Base-by-base conservation (phyloP, 1,284 basidiomycete genomes). In the Cryptococcus sp. region DNA sequence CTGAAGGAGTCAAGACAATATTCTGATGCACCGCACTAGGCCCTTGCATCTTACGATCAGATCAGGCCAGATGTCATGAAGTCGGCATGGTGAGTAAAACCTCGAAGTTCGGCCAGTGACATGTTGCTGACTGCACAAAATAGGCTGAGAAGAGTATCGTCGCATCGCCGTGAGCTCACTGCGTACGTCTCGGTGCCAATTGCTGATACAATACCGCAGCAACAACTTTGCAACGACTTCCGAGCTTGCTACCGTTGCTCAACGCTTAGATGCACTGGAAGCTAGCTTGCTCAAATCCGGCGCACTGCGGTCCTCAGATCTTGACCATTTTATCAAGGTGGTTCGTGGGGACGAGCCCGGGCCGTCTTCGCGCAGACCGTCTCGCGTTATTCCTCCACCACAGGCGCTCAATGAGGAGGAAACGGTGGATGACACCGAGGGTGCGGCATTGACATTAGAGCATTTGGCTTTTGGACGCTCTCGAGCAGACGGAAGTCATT, bases 401-500 rank as follows among this genome's bases (percentile, higher is more conserved):
- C 50, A 52, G 20, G 46, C 47, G 3, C 20, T 56, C 17, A 20
- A 29, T 17, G 54, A 59, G 37, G 57, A 55, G 20, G 48, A 72
- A 25, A 58, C 61, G 15, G 72, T 75, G 25, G 73, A 76, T 45
- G 78, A 78, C 57, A 79, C 78, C 0, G 78, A 80, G 57, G 78
- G 75, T 19, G 78, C 78, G 0, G 78, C 78, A 3, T 62, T 78
- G 20, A 79, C 76, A 0, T 66, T 79, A 6, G 78, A 79, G 52
- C 76, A 79, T 51, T 65, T 79, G 11, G 76, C 77, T 2, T 79
- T 78, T 58, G 77, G 77, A 3, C 68, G 76, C n/a, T 69, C 70
- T 5, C 59, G 74, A 8, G 66, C 58, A 13, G 75, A 70, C 29
- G 75, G 75, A 10, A 55, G 63, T 8, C 73, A 75, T 52, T 63